Base-by-base conservation (phyloP, 1,139 yeast species). In the Yamadazyma buinensis region DNA sequence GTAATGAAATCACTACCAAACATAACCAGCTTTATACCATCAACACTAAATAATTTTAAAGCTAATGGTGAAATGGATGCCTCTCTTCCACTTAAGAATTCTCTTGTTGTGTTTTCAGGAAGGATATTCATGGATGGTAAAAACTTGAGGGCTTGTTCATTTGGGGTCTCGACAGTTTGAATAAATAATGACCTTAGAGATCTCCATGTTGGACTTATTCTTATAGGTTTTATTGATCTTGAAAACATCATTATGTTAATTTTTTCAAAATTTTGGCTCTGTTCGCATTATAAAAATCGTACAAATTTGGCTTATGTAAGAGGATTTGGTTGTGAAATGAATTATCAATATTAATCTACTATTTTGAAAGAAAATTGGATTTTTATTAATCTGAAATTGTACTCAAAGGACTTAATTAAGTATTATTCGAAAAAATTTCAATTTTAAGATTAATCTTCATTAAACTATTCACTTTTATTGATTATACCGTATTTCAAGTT, bases 1-100 rank as follows among this genome's bases (percentile, higher is more conserved):
- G 98, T 92, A 39, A 92, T 77, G 55, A 92, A 92, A 47, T 76
- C 70, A 12, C 71, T 60, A 1, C 82, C 81, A 47, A 69, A 72
- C 72, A 76, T 65, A 32, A 76, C 64, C 9, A 76, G 63, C 37
- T 63, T 68, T 31, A 76, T 62, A 1, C 77, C 77, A 42, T 76
- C 79, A 2, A 75, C 55, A 27, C 74, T 58, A 39, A 76, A 67
- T 22, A 76, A 54, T 49, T 72, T 74, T 38, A 76, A 57, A 1
- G 80, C 81, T 34, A 76, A 53, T 5, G 80, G 81, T 7, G 79
- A 72, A 37, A 66, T 60, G 0, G 77, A 75, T 1, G 75, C 75
- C 39, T 76, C 80, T 44, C 80, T 60, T 7, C 80, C 79, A 36
- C 73, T 68, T 30, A 72, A 59, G 42, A 73, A 73, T 49, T 76